These are phyloP conservation scores for Penicillium sp. DNA, from an alignment of 2,329 filamentous ascomycete genomes.

Conservation along the genomic window DNA sequence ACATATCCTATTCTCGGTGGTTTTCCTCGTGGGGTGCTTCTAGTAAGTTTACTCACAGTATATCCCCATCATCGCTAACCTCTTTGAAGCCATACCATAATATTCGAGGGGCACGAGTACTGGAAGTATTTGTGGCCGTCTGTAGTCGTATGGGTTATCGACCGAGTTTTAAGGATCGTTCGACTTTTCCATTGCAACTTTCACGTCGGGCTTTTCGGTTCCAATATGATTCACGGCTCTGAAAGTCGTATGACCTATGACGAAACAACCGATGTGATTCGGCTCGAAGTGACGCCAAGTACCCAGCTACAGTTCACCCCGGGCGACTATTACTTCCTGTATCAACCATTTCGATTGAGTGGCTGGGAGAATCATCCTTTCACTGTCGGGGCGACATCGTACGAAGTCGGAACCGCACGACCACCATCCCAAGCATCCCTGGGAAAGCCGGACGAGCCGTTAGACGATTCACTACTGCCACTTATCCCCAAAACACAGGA, in stretches of 20 bases:
- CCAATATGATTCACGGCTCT: conserved; percentile 26
- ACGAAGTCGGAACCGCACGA: conserved; percentile 5
- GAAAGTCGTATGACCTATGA: conserved; percentile 44
- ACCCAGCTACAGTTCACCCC: conserved; percentile 37
- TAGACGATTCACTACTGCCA: conserved; percentile 23
- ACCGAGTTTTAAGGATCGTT: conserved; percentile 44
- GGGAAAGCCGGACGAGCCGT: conserved; percentile 5
- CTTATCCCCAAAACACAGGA: conserved; percentile 21
- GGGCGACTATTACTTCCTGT: conserved; percentile 51
- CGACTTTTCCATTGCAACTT: conserved; percentile 46
- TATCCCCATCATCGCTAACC: background rate
- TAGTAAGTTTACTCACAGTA: conserved; percentile 36
- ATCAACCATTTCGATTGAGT: conserved; percentile 42
- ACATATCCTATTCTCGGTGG: conserved; percentile 38
- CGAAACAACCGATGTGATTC: conserved; percentile 43
- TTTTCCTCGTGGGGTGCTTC: conserved; percentile 46
- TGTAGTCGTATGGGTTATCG: conserved; percentile 47
- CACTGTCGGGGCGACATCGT: conserved; percentile 38
- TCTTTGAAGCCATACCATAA: conserved; percentile 42
- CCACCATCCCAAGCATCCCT: background rate
- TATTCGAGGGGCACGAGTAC: conserved; percentile 47
- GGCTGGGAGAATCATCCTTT: conserved; percentile 53
- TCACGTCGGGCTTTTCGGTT: conserved; percentile 26
- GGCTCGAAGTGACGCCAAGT: conserved; percentile 43
- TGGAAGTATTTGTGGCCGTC: conserved; percentile 51